Evolutionary conservation across 257 asterid species (phyloP).

Genomic region (Solanum corneliomulleri): DNA sequence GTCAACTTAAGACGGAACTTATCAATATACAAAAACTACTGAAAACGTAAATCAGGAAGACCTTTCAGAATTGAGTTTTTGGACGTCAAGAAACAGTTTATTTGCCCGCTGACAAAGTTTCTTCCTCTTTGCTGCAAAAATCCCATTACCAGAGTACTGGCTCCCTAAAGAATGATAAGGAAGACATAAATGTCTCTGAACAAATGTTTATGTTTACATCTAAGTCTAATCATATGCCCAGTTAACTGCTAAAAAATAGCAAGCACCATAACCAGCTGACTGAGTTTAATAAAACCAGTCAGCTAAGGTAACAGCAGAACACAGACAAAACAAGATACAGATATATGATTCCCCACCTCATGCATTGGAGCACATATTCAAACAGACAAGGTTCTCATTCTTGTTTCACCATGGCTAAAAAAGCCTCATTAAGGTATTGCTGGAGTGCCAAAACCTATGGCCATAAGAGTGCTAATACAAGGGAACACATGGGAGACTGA

Average conservation of each 20-base stretch:
- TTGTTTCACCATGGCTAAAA: not conserved
- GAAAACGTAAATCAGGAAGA: constrained; percentile 12
- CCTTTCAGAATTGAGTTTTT: constrained; percentile 38
- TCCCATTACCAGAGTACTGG: constrained; percentile 32
- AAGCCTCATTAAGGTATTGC: not conserved
- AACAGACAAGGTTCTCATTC: not conserved
- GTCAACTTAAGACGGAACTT: constrained; percentile 6
- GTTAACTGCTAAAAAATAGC: not conserved
- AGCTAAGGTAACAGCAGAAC: not conserved
- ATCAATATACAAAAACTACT: constrained; percentile 4
- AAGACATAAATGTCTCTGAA: not conserved
- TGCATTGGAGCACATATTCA: not conserved
- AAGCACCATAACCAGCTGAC: not conserved
- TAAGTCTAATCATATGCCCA: not conserved
- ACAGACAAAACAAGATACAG: not conserved
- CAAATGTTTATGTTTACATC: not conserved
- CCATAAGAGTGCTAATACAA: not conserved
- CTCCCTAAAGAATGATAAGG: constrained; percentile 31
- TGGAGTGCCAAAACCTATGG: not conserved
- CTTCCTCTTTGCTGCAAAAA: constrained; percentile 48
- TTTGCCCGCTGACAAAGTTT: constrained; percentile 43
- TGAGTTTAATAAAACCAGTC: not conserved
- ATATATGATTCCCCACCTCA: not conserved
- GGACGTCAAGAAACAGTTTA: constrained; percentile 21
- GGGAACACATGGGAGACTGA: not conserved